Base-by-base conservation (phyloP, 805 yeast species). In the Blastobotrys muscicola region DNA sequence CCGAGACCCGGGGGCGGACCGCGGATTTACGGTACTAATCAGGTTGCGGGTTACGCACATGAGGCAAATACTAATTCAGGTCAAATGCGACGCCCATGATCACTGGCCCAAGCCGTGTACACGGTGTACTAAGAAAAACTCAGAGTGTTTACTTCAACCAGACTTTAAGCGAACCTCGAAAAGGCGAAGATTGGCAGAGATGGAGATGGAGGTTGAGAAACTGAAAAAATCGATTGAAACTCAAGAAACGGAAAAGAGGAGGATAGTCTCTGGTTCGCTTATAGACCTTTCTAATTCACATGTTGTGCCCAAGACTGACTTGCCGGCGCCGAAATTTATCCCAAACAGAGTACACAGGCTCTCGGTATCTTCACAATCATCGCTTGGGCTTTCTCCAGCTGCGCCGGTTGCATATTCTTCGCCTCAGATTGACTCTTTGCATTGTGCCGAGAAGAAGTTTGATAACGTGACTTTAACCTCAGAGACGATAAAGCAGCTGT, bases 141-240 rank as follows among this genome's bases (percentile, higher is more conserved):
- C 82, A 2, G 68, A 68, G 12, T 90, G 98, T 59, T 74, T 80
- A 20, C 62, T 92, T 39, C 79, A 85, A 54, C 72, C 83, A 11
- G 92, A 80, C 53, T 90, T 84, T 61, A 86, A 89, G 60, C 71
- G 98, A 53, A 87, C 96, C 0, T 84, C 83, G 50, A 92, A 90
- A 58, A 69, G 97, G 37, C 73, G 64, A 29, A 60, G 66, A 9
- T 43, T 67, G n/a, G 61, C 56, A 30, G 56, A 53, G 26, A 55
- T 90, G 43, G 97, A 89, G 57, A 75, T 72, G 51, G 94, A 89
- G 59, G 76, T 82, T 49, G 74, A 75, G 45, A 87, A 80, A 52
- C 64, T 85, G 42, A 74, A 82, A 53, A 71, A 73, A 55, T 70
- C 76, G 29, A 61, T 82, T 43, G 56, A 48, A 23, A 36, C 43